Base-by-base conservation (phyloP, 345 rosid species). In the Camelina sativa region DNA sequence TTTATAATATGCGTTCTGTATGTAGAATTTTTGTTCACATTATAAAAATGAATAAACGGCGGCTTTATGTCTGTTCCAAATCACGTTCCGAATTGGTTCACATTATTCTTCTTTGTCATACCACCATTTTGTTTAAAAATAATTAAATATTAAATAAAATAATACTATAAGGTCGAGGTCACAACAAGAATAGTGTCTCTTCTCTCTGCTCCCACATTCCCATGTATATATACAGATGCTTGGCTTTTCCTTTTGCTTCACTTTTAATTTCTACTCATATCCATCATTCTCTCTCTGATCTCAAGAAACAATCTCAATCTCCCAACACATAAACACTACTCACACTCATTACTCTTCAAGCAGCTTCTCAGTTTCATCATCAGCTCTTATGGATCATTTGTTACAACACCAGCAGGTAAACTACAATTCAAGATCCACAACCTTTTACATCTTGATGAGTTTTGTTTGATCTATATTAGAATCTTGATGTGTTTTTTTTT, bases 21-120 rank as follows among this genome's bases (percentile, higher is more conserved):
- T 28, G 3, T 35, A 62, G 7, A 50, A 37, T 23, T 37, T 38
- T 37, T 48, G 38, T 61, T 58, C 62, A 34, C 43, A 58, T 58
- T 58, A 34, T 58, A 32, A 44, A 44, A 57, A 57, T 3, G 61
- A 56, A 75, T 61, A 69, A 76, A 69, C 65, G 75, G 80, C 66
- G 71, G 80, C 75, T 69, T 76, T 76, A 76, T 68, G 57, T 75
- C 79, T 48, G 73, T 58, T 61, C 74, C 19, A 61, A 67, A 43
- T 75, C 64, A 76, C 75, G 75, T 69, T 76, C 43, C 35, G 71
- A 76, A 76, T 55, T 46, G 65, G 80, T 69, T 76, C 80, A 55
- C 75, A 67, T 52, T 68, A 61, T 59, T 60, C 48, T 48, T 70
- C 57, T 28, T 32, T 11, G 9, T 37, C 41, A 38, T 38, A 38